These are phyloP conservation scores for Obelidium mucronatum DNA, from an alignment of 192 early-diverging fungal species.

Conservation along the genomic window DNA sequence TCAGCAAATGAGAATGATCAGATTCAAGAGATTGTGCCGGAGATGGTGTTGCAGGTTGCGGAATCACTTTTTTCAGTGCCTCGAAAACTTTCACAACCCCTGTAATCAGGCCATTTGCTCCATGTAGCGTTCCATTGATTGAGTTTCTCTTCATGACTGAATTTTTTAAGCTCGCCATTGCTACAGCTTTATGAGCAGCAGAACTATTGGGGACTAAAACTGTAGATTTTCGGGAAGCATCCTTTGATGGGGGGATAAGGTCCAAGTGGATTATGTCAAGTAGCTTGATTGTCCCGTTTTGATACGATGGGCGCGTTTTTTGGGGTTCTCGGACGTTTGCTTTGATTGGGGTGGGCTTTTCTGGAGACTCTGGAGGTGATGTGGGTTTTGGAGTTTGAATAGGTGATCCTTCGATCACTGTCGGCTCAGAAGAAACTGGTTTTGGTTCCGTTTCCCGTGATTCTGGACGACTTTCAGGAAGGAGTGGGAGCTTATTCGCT, in stretches of 20 bases:
- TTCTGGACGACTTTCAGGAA: too few relatives aligned
- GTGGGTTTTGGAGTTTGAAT: too few relatives aligned
- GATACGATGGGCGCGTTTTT: background rate
- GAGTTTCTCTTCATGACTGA: background rate
- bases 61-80: background rate
- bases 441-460: too few relatives aligned
- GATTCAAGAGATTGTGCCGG: background rate
- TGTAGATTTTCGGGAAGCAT: background rate
- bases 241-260: background rate
- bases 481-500: background rate
- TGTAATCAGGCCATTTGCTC: too few relatives aligned
- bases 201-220: background rate
- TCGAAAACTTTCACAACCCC: background rate
- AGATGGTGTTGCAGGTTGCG: background rate
- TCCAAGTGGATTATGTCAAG: conserved; percentile 10
- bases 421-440: too few relatives aligned
- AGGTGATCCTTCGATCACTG: too few relatives aligned
- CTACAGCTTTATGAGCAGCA: background rate
- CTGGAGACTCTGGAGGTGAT: too few relatives aligned
- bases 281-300: conserved; percentile 1
- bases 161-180: background rate
- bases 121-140: background rate
- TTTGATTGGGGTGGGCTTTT: too few relatives aligned
- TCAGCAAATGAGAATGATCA: too few relatives aligned
- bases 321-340: too few relatives aligned